Base-by-base conservation (phyloP, 768 basidiomycete species). In the Clavulina sp. region DNA sequence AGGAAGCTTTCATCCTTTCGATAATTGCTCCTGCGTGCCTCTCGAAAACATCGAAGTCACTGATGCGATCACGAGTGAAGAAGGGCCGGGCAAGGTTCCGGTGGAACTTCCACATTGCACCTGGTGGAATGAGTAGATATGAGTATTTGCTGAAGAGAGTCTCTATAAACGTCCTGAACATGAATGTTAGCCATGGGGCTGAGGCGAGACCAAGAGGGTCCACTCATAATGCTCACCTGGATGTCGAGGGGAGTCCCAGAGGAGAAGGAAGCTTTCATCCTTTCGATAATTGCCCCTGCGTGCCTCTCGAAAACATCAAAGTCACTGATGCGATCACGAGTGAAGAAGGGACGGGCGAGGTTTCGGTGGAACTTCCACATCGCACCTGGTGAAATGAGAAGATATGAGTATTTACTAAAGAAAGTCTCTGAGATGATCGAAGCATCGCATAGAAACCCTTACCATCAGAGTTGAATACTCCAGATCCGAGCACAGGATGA, bases 321-420 rank as follows among this genome's bases (percentile, higher is more conserved):
- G 59, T 46, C 73, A 43, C 69, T 73, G 50, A 80, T 73, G 30
- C 72, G 66, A 31, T 81, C 79, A 40, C 69, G 70, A 50, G 62
- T 72, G 65, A 84, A 83, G 67, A 83, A 82, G 0, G 81, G 81
- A 0, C 81, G 73, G 0, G 78, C 77, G 67, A 84, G 78, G 3
- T 69, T 58, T 7, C 80, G 75, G 60, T 82, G 80, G 57, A 80
- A 80, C 77, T 77, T 83, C 81, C 81, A 83, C 63, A 74, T 69
- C 6, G 28, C 16, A 26, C 26, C 43, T 46, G 26, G 24, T 9
- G 43, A 9, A 38, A 26, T 46, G n/a, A n/a, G n/a, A n/a, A n/a
- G n/a, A 26, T 9, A 46, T 13, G 9, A 9, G n/a, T n/a, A 26
- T 46, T 7, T 9, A 46, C 7, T 16, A 9, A 16, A 46, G 24